Evolutionary conservation across 768 basidiomycete genomes (phyloP), one percentile per base, ranked within the genome.

Genomic region (Chalciporus chontae): DNA sequence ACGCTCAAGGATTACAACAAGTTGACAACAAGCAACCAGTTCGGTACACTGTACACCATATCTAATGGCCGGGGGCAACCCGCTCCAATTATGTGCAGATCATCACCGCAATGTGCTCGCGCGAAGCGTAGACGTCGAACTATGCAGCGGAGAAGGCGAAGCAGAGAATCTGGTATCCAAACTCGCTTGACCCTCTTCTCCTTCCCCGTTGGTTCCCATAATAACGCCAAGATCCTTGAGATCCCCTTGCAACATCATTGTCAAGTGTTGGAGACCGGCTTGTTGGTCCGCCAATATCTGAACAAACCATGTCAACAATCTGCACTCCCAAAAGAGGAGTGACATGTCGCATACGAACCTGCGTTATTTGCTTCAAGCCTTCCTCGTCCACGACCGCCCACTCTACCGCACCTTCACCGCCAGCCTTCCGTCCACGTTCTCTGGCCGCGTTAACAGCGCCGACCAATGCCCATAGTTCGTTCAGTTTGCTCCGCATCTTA

Each of bases 331-430:
- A 7, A 26, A 8, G 26, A 31, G 17, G 21, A 19, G 15, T 38
- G 10, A 8, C 14, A 4, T 5, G 6, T 14, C n/a, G 32, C 40
- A 8, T 41, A 62, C 74, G 15, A 50, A 87, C 88, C 77, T 87
- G 83, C 4, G 83, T 73, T 48, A 94, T 82, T 64, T 88, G 83
- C 41, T 80, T 73, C 48, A 94, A 69, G 1, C 90, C 90, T 2
- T 90, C 88, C 60, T 90, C 87, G 63, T 94, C 91, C 3, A 88
- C 86, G n/a, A 92, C 87, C 0, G 82, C 78, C 89, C 89, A 91
- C 58, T 84, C 86, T 8, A 77, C 74, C 14, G 44, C 49, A 1
- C 73, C 75, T 14, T 74, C 76, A 11, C 61, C 58, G 26, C 66
- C 69, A 18, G 61, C 67, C 53, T 76, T 74, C 51, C 71, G 66